Evolutionary conservation across 805 yeast genomes (phyloP), one percentile per base, ranked within the genome.

Genomic region (Schwanniomyces sp.): DNA sequence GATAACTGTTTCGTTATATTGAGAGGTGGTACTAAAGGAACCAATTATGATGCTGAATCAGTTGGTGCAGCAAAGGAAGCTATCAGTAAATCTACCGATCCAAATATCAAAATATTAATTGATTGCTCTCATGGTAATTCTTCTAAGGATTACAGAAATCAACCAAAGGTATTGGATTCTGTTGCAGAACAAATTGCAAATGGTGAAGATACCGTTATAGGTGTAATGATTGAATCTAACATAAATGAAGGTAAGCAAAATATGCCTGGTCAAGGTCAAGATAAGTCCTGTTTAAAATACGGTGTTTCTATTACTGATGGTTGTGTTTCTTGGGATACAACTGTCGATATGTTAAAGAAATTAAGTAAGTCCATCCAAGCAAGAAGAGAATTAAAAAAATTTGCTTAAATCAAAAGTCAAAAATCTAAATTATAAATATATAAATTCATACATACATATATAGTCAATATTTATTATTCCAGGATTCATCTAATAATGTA

Each of bases 121-220:
- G 99, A 94, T 74, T 94, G 97, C 74, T 91, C 97, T 41, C 99
- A 94, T 72, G 99, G 97, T 61, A 94, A 94, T 78, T 91, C 97
- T 34, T 84, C 79, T 70, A 94, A 94, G 74, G 94, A 94, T 74
- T 91, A 81, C 84, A 81, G 84, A 66, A 94, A 94, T 75, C 99
- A 94, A 75, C 97, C 99, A 50, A 84, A 79, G 68, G 99, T 94
- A n/a, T 85, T 90, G 55, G 73, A 79, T 26, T 82, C 78, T 48
- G 94, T 92, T 46, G 90, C 92, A 43, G 82, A 81, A 56, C 98
- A 94, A 73, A 76, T 92, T 41, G 72, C 87, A 32, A 74, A 71
- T 26, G 99, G 99, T 61, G 96, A 90, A 67, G 79, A 81, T 45
- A 74, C 74, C 50, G 83, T 92, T 54, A 85, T 88, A 58, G 99